Percentiles rank a stretch among this genome's conserved stretches.
Conservation (phyloP, 768 basidiomycete genomes). For the Pisolithus tinctorius region DNA sequence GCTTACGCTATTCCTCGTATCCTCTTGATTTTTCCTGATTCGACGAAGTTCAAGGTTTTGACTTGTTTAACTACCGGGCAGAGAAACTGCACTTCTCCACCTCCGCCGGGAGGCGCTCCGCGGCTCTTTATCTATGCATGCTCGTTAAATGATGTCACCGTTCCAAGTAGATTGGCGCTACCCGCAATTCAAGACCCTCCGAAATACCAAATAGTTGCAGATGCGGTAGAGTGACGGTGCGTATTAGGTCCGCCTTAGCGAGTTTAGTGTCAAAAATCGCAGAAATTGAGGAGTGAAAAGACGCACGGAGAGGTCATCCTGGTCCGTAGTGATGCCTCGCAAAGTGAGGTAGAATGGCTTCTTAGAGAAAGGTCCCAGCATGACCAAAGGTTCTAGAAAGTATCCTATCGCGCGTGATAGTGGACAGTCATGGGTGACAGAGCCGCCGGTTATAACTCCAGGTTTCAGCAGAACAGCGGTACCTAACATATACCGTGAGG, state of each 20-base stretch:
- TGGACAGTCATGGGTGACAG: conserved; percentile 80
- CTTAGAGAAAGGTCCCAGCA: conserved; percentile 92
- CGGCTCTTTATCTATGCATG: conserved; percentile 79
- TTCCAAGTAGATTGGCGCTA: conserved; percentile 19
- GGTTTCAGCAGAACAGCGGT: conserved; percentile 90
- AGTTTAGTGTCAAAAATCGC: conserved; percentile 1
- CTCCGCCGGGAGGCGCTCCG: conserved; percentile 86
- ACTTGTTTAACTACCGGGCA: conserved; percentile 88
- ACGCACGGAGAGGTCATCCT: conserved; percentile 82
- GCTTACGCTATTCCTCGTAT: conserved; percentile 94
- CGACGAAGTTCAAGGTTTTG: conserved; percentile 89
- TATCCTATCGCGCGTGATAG: conserved; percentile 87
- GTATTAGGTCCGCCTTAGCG: conserved; percentile 72
- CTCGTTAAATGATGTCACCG: background rate
- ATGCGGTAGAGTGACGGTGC: conserved; percentile 88
- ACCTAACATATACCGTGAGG: conserved; percentile 40
- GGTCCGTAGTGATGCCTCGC: conserved; percentile 88
- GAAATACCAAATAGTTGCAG: conserved; percentile 86
- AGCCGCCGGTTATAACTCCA: conserved; percentile 83
- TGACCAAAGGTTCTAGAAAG: conserved; percentile 84
- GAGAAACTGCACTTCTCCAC: conserved; percentile 90
- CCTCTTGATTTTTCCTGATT: conserved; percentile 85
- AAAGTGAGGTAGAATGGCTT: conserved; percentile 75
- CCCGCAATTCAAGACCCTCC: conserved; percentile 85
- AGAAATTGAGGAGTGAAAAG: conserved; percentile 5